Evolutionary conservation across 2,329 filamentous ascomycete genomes (phyloP).

Genomic region (Leptodontidium sp.): DNA sequence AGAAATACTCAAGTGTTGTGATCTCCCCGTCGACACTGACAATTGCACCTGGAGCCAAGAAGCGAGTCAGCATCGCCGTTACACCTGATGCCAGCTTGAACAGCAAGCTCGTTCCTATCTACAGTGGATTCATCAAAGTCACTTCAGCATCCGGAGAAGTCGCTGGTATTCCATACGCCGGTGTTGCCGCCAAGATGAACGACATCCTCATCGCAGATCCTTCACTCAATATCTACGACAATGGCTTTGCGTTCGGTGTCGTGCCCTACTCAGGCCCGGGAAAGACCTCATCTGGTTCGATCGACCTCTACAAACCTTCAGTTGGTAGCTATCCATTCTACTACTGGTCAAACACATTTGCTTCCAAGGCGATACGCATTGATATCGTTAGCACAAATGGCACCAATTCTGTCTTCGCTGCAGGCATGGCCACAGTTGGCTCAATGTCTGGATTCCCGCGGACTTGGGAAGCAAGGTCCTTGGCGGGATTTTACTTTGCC

Average conservation of each 20-base stretch:
- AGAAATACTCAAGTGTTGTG: conserved; percentile 14
- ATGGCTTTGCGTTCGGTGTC: background rate
- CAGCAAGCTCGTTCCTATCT: conserved; percentile 7
- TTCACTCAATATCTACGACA: background rate
- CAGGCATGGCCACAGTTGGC: conserved; percentile 7
- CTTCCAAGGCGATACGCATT: background rate
- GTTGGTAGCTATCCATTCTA: background rate
- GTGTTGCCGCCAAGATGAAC: conserved; percentile 21
- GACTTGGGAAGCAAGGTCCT: background rate
- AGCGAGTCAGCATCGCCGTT: conserved; percentile 14
- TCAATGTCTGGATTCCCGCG: conserved; percentile 1
- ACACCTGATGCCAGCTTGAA: conserved; percentile 13
- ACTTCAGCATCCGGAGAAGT: conserved; percentile 3
- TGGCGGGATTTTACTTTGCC: background rate
- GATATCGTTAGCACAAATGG: conserved; percentile 21
- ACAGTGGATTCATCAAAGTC: conserved; percentile 20
- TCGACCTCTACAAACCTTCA: conserved; percentile 13
- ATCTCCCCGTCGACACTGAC: conserved; percentile 3
- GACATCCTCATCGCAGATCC: conserved; percentile 14
- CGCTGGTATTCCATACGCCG: conserved; percentile 9
- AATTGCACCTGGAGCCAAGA: conserved; percentile 16
- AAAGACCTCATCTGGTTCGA: background rate
- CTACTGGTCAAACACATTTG: conserved; percentile 16
- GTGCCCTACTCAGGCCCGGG: background rate
- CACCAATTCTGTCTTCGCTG: conserved; percentile 12